Evolutionary conservation across 1,284 basidiomycete genomes (phyloP).

Genomic region (Apiotrichum montevideense): DNA sequence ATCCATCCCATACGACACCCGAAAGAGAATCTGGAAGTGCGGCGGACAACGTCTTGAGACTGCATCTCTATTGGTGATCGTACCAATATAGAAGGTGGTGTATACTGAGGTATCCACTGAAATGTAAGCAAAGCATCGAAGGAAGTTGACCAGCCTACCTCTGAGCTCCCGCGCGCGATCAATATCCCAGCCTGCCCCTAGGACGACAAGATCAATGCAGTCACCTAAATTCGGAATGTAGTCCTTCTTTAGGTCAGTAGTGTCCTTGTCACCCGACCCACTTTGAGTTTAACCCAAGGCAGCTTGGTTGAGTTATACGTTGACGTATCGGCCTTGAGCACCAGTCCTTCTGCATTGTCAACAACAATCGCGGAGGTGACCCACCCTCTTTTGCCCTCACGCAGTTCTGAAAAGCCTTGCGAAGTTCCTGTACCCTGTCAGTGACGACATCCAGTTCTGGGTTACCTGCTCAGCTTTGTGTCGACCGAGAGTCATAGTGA

Average conservation of each 20-base stretch:
- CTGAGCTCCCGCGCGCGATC: constrained; percentile 65
- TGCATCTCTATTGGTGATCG: constrained; percentile 32
- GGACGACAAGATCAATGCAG: constrained; percentile 64
- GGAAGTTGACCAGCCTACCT: constrained; percentile 50
- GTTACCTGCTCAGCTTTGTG: background rate
- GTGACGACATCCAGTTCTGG: background rate
- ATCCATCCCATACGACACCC: constrained; percentile 63
- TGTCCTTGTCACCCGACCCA: constrained; percentile 7
- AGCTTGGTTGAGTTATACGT: constrained; percentile 57
- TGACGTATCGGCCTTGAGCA: constrained; percentile 67
- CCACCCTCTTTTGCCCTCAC: constrained; percentile 1
- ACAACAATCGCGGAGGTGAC: background rate
- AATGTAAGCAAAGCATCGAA: background rate
- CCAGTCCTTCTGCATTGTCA: constrained; percentile 53
- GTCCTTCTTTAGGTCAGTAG: constrained; percentile 57
- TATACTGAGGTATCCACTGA: constrained; percentile 64
- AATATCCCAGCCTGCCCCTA: constrained; percentile 72
- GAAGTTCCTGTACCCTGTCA: constrained; percentile 1
- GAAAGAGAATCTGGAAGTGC: constrained; percentile 65
- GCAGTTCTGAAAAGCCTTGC: background rate
- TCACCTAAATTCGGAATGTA: constrained; percentile 81
- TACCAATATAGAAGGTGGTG: constrained; percentile 71
- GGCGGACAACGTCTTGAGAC: constrained; percentile 44
- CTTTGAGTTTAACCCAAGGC: constrained; percentile 71
- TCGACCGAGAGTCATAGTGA: constrained; percentile 34